Evolutionary conservation across 306 rosid species (phyloP).

Genomic region (Urtica urens): DNA sequence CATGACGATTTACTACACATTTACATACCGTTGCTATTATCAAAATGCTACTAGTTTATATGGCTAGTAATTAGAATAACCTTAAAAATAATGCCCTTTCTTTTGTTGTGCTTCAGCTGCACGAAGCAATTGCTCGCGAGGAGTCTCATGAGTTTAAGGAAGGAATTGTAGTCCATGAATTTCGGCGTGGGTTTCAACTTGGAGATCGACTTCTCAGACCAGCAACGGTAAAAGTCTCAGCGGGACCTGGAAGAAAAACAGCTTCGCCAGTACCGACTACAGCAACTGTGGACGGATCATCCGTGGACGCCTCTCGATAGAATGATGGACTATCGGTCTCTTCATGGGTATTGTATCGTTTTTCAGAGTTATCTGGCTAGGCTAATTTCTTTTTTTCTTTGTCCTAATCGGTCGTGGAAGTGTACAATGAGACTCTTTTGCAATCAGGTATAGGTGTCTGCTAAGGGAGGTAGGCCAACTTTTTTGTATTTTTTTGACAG

Average conservation of each 20-base stretch:
- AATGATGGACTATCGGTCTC: neutral
- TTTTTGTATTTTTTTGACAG: neutral
- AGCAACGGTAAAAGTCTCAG: conserved; percentile 74
- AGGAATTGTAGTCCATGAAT: conserved; percentile 63
- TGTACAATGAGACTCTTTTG: neutral
- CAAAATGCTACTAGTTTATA: no score
- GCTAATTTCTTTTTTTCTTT: neutral
- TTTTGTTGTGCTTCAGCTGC: conserved; percentile 51
- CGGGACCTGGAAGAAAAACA: conserved; percentile 53
- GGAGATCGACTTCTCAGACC: conserved; percentile 71
- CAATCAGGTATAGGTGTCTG: neutral
- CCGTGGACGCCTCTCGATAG: conserved; percentile 1
- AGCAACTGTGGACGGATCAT: conserved; percentile 38
- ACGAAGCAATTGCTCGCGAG: conserved; percentile 84
- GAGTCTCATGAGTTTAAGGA: conserved; percentile 62
- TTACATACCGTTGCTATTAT: no score
- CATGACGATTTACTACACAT: no score
- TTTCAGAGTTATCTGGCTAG: neutral
- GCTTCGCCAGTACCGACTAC: conserved; percentile 25
- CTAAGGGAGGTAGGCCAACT: neutral
- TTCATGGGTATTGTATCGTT: no score
- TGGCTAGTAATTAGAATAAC: no score
- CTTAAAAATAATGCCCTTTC: no score
- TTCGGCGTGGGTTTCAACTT: conserved; percentile 67
- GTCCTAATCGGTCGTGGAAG: neutral